Evolutionary conservation across 2,329 filamentous ascomycete species (phyloP), one percentile per base, ranked within the genome.

Genomic region (Colletotrichum truncatum): DNA sequence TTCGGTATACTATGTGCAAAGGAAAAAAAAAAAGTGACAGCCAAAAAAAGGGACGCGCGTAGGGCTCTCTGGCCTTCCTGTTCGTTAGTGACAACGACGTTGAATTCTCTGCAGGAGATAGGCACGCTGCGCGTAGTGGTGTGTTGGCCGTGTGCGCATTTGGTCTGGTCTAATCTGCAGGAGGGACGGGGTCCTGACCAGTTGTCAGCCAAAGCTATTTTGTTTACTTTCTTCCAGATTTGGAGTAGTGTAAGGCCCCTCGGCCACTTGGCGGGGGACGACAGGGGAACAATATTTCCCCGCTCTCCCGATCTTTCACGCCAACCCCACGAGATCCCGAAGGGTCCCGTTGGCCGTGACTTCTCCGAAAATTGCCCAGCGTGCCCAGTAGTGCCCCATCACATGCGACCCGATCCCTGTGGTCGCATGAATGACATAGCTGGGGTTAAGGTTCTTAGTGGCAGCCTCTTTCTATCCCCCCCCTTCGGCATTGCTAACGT

Each of bases 361-460:
- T 5, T 30, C 52, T 34, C 45, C 45, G 52, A 46, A 38, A 18
- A 28, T 49, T 26, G 25, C 25, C 36, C 14, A 39, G 36, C 18
- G 10, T 32, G 30, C 30, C 30, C n/a, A 25, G 16, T 28, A 25
- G 41, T 8, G 49, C 48, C 53, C 48, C 48, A 28, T 65, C 64
- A 66, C 64, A 66, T 66, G 64, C 60, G 64, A 64, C 60, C 32
- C 34, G 11, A 30, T 25, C 43, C 62, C 46, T 66, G 59, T 64
- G 63, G 53, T 64, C 54, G 64, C 45, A 53, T 45, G 64, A 39
- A 64, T 66, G 64, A 66, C 64, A 66, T 66, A 66, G 65, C 53
- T 66, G 59, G 64, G 64, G 60, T 66, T 63, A 66, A 66, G 51
- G 60, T 54, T 64, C 45, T 65, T 66, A 64, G 64, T 32, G 64